Evolutionary conservation across 2,329 filamentous ascomycete genomes (phyloP).

Genomic region (Talaromyces sp.): DNA sequence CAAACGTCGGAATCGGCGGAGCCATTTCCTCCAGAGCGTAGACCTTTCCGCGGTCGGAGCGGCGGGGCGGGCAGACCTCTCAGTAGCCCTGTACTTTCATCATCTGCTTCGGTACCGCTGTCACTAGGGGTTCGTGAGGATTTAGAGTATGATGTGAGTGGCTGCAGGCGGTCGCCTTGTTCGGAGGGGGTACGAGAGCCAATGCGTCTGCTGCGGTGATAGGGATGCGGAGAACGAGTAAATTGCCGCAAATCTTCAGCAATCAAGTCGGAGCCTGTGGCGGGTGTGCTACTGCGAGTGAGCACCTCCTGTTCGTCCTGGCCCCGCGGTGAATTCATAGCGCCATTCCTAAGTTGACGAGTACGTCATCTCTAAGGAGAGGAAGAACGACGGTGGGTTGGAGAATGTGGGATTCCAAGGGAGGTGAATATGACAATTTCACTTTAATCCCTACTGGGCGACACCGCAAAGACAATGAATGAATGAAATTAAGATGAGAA

Average conservation of each 20-base stretch:
- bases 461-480: neutral
- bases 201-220: constrained; percentile 64
- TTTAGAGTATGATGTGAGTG: constrained; percentile 39
- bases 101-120: constrained; percentile 92
- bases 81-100: constrained; percentile 76
- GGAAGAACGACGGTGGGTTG: neutral
- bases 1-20: constrained; percentile 31
- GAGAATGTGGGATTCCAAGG: neutral
- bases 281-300: constrained; percentile 23
- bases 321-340: constrained; percentile 36
- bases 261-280: constrained; percentile 20
- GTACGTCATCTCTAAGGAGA: constrained; percentile 32
- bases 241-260: constrained; percentile 49
- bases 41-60: constrained; percentile 73
- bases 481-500: neutral
- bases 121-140: constrained; percentile 72
- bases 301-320: constrained; percentile 33
- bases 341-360: constrained; percentile 34
- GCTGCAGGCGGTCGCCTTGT: constrained; percentile 36
- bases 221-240: constrained; percentile 69
- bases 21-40: constrained; percentile 54
- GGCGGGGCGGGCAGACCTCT: constrained; percentile 82
- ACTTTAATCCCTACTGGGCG: neutral
- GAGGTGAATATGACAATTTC: neutral
- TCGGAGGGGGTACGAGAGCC: constrained; percentile 52